Base-by-base conservation (phyloP, 805 yeast genomes). In the Metschnikowia santaceciliae region DNA sequence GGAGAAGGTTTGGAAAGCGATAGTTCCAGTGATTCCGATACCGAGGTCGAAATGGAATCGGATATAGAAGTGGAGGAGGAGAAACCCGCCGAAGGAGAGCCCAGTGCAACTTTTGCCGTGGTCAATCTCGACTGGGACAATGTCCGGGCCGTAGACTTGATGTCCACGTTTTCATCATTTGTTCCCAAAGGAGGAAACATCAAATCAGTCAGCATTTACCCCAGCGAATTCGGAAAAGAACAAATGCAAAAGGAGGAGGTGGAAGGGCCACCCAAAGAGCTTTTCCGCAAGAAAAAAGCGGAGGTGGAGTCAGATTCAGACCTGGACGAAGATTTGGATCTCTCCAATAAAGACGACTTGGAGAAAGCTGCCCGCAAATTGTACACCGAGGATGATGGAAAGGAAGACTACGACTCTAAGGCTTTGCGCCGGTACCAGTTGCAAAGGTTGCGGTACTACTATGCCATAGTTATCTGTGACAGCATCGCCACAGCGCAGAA, bases 101-200 rank as follows among this genome's bases (percentile, higher is more conserved):
- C 96, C 32, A 77, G 96, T 1, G 73, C 72, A 33, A 74, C 88
- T 5, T 75, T 94, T 62, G 99, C 99, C 0, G 96, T 86, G 1
- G 98, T 94, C 32, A 94, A 94, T 63, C 75, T 94, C 79, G 99
- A 94, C 65, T 94, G 99, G 99, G 99, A 94, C 61, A 88, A 94
- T 62, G 78, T 94, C n/a, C 79, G 82, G 42, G 87, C 98, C 0
- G 81, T 81, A 3, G 98, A 94, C 65, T 72, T 92, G 55, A 81
- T 88, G 86, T 96, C 96, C 4, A 86, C 98, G 0, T 90, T 92
- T 61, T 72, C 83, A 6, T 82, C 96, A 49, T 94, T 92, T 70
- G 84, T 88, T 20, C 96, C 96, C 17, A 69, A 81, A 20, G 83
- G 79, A 34, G 95, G 96, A 1, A 71, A 74, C 42, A 85, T 92